Evolutionary conservation across 2,329 filamentous ascomycete species (phyloP), one percentile per base, ranked within the genome.

Genomic region (Colletotrichum cuscutae): DNA sequence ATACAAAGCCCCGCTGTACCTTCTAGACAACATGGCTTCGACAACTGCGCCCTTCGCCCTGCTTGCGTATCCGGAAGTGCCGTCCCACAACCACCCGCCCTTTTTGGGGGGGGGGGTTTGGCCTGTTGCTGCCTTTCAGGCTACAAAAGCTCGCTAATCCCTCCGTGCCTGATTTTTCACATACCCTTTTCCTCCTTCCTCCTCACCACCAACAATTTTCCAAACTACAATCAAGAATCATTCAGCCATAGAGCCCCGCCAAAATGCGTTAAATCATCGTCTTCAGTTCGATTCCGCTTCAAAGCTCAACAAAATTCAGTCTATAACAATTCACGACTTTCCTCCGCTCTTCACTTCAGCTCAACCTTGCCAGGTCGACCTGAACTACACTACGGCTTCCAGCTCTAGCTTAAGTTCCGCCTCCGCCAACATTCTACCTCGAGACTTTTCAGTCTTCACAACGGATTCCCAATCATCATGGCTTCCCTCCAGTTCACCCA

Each of bases 371-470:
- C 91, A 75, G 96, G 87, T 78, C 92, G 90, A 81, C 93, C 88
- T 73, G 94, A 95, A 98, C 85, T 98, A 98, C 77, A 96, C 94
- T 79, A 95, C 96, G 26, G 96, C 96, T 82, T 97, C 49, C 22
- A 65, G 62, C 52, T 74, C 64, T 80, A 84, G 80, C 77, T 88
- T 89, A 88, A 88, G 82, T 86, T 86, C 84, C 84, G 86, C 86
- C 79, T 87, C 87, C 86, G 84, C 85, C 84, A 90, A 85, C 85
- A 91, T 90, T 89, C 82, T 87, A 85, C 82, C 84, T 81, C 89
- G 87, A 90, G 91, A 92, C 90, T 90, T 88, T 78, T 80, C 87
- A 90, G 91, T 93, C 91, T 92, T 92, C 92, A 95, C 89, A 89
- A 95, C 93, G 93, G 93, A 93, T 94, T 89, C 91, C 83, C 88